Conservation (phyloP, 352 stramenopile genomes). For the Phytophthora europaea region DNA sequence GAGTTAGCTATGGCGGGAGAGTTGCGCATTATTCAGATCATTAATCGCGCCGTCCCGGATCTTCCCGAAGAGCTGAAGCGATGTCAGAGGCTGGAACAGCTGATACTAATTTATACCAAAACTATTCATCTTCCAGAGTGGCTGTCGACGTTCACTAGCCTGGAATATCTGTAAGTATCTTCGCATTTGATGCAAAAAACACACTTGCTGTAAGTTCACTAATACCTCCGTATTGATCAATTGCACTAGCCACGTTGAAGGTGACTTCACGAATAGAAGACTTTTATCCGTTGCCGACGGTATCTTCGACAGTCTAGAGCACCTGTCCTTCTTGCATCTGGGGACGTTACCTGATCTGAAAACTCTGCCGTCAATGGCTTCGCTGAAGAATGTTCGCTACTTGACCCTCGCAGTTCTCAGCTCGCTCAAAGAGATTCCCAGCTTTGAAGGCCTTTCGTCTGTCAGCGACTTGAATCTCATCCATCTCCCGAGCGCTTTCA, state of each 20-base stretch:
- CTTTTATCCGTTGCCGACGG: neutral
- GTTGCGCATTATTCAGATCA: neutral
- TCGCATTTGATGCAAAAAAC: neutral
- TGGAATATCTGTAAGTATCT: constrained; percentile 5
- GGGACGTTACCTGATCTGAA: neutral
- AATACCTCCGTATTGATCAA: neutral
- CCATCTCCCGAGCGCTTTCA: neutral
- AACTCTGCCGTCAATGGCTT: neutral
- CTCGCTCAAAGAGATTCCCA: neutral
- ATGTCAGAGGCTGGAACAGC: neutral
- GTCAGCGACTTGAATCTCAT: constrained; percentile 1
- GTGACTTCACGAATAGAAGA: constrained; percentile 1
- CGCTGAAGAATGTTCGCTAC: neutral
- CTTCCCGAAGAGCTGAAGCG: neutral
- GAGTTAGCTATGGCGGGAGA: constrained; percentile 45
- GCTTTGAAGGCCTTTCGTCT: constrained; percentile 1
- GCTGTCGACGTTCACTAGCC: neutral
- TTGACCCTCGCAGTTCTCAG: neutral
- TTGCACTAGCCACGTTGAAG: neutral
- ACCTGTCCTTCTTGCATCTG: constrained; percentile 2
- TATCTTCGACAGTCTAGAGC: neutral
- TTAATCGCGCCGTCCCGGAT: neutral
- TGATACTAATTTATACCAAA: neutral
- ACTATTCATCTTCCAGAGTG: neutral
- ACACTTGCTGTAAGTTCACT: neutral